Percentiles rank a stretch among this genome's conserved stretches.
Evolutionary conservation across 306 rosid genomes (phyloP).

Genomic region (Sicyos edulis): DNA sequence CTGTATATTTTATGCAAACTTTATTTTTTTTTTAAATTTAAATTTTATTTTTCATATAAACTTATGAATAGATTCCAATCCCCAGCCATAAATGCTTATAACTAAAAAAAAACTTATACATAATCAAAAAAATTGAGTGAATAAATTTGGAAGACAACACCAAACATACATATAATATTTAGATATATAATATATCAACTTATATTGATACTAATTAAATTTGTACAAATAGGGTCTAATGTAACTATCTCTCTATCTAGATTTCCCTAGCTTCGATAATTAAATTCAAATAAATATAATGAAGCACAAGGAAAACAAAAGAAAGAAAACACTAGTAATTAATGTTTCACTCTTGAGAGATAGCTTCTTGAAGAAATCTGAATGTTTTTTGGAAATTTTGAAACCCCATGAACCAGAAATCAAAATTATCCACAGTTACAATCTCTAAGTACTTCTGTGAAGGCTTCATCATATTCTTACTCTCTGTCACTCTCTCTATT

Average conservation of each 20-base stretch:
- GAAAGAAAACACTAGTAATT: slow-evolving; percentile 10
- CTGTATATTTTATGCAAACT: too few species aligned
- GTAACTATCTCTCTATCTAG: background rate
- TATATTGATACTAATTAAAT: slow-evolving; percentile 7
- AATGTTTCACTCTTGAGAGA: slow-evolving; percentile 28
- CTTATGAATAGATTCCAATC: too few species aligned
- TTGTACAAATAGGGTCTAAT: background rate
- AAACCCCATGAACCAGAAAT: slow-evolving; percentile 75
- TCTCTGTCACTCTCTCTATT: slow-evolving; percentile 39
- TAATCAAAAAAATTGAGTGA: background rate
- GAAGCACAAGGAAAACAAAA: slow-evolving; percentile 9
- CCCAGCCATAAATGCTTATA: too few species aligned
- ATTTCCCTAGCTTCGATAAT: slow-evolving; percentile 8
- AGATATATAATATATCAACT: background rate
- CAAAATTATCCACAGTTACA: slow-evolving; percentile 54
- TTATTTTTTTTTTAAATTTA: too few species aligned
- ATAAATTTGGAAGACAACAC: slow-evolving; percentile 12
- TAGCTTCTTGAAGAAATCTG: slow-evolving; percentile 36
- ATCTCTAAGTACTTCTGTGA: slow-evolving; percentile 57
- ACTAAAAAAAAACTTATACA: too few species aligned
- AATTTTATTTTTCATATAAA: too few species aligned
- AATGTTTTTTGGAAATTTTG: slow-evolving; percentile 46
- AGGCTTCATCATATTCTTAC: slow-evolving; percentile 45
- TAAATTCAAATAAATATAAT: background rate
- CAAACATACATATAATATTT: background rate